Base-by-base conservation (phyloP, 2,329 filamentous ascomycete genomes). In the Parascedosporium putredinis region DNA sequence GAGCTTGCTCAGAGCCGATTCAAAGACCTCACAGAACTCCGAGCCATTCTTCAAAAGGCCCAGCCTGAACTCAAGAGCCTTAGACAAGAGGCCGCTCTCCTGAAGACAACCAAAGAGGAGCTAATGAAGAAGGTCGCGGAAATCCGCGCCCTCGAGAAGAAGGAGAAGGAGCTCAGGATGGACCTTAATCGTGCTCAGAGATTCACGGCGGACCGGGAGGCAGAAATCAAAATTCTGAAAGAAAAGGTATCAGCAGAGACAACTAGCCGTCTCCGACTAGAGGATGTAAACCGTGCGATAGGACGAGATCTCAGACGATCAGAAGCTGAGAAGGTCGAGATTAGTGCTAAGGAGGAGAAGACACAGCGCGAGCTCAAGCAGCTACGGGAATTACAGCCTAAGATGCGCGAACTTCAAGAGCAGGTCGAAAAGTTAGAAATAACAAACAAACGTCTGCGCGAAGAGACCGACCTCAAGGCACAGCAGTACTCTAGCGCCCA, bases 401-500 rank as follows among this genome's bases (percentile, higher is more conserved):
- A 72, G 45, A 68, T 83, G 36, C 73, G 70, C 53, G 78, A 86
- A 52, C 71, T 95, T 2, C 89, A 96, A 58, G 83, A 86, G 48
- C 81, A 91, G 58, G 69, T 84, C 18, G 69, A 78, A 22, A 83
- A 81, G 59, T 64, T 94, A 25, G 78, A 75, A 45, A 78, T 78
- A 25, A 86, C 95, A 55, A 77, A 83, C 27, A 74, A 74, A 5
- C 72, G 74, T 16, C 70, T 90, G 18, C 78, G 83, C 38, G 88
- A 95, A 56, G 90, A 97, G 58, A 78, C 86, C 1, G 80, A 90
- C 50, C 76, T 95, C 52, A 95, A 93, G 71, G 78, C 80, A 2
- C 86, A 88, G 34, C 88, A 96, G 65, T 90, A 95, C 60, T 78
- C 79, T 49, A 95, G 83, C 56, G 86, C 88, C 0, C 88, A 97